Percentiles rank a stretch among this genome's conserved stretches.
Conservation (phyloP, 495 filamentous ascomycete genomes). For the Oidiodendron maius region DNA sequence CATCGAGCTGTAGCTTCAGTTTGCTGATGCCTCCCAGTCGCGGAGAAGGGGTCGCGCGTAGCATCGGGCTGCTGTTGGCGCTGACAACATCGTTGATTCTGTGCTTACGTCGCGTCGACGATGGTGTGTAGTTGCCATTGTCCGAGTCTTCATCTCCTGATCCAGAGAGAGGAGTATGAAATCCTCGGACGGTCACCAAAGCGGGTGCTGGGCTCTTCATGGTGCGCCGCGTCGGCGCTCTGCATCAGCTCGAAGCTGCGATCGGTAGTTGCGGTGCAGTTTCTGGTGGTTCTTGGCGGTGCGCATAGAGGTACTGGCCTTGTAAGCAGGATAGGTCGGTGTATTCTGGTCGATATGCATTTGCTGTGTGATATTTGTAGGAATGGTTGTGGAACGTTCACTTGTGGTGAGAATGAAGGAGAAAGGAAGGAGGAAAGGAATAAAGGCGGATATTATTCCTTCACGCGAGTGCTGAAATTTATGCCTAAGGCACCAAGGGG, state of each 20-base stretch:
- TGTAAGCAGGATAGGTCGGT: slow-evolving; percentile 3
- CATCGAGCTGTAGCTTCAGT: slow-evolving; percentile 71
- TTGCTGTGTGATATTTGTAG: slow-evolving; percentile 27
- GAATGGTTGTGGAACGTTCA: background rate
- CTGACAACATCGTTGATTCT: slow-evolving; percentile 48
- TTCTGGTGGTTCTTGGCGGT: slow-evolving; percentile 21
- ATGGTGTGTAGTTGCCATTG: slow-evolving; percentile 28
- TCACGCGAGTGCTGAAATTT: too few relatives aligned
- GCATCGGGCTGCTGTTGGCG: slow-evolving; percentile 53
- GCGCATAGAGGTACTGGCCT: slow-evolving; percentile 20
- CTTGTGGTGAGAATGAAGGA: background rate
- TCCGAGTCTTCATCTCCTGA: slow-evolving; percentile 86
- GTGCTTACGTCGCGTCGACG: slow-evolving; percentile 15
- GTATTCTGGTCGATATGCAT: slow-evolving; percentile 24
- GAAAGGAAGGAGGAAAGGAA: background rate
- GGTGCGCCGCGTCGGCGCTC: slow-evolving; percentile 18
- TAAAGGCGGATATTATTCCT: too few relatives aligned
- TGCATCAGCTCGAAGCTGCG: slow-evolving; percentile 21
- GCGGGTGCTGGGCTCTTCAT: slow-evolving; percentile 48
- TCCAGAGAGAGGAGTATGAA: slow-evolving; percentile 62
- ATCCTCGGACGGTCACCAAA: slow-evolving; percentile 68
- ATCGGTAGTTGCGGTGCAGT: slow-evolving; percentile 21
- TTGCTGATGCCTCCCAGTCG: slow-evolving; percentile 65
- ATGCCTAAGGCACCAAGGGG: too few relatives aligned
- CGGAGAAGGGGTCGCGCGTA: slow-evolving; percentile 52